Evolutionary conservation across 1,139 yeast species (phyloP).

Genomic region (Lodderomyces elongisporus): DNA sequence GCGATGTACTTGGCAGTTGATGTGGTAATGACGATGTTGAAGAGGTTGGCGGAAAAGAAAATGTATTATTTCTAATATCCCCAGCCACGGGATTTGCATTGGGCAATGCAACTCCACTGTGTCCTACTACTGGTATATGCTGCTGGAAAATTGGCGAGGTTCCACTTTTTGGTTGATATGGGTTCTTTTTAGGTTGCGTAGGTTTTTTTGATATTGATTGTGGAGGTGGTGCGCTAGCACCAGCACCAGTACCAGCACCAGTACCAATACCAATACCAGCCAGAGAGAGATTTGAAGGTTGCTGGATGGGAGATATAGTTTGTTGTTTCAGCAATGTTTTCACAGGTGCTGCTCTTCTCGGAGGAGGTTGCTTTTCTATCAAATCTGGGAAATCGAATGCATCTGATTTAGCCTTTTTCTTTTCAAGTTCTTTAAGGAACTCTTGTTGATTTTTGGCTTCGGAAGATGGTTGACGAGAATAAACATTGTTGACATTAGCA

Average conservation of each 20-base stretch:
- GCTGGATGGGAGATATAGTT: conserved; percentile 2
- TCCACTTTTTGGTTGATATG: conserved; percentile 15
- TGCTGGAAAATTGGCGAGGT: conserved; percentile 14
- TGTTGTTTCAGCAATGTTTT: conserved; percentile 6
- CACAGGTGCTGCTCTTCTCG: conserved; percentile 26
- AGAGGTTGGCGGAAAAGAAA: neutral
- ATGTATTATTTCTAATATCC: neutral
- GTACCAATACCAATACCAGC: too few relatives aligned
- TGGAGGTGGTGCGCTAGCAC: too few relatives aligned
- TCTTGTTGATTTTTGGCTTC: conserved; percentile 5
- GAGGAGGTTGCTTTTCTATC: conserved; percentile 25
- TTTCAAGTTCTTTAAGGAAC: conserved; percentile 27
- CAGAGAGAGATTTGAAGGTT: conserved; percentile 6
- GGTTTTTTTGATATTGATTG: conserved; percentile 13
- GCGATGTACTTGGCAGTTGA: conserved; percentile 3
- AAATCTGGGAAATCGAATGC: conserved; percentile 71
- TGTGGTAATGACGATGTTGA: conserved; percentile 1
- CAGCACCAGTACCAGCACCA: too few relatives aligned
- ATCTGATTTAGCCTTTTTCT: conserved; percentile 56
- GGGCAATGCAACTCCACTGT: conserved; percentile 10
- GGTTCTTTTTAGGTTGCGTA: conserved; percentile 14
- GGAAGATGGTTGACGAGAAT: neutral
- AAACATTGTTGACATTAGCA: conserved; percentile 1
- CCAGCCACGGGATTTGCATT: too few relatives aligned
- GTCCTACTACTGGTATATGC: conserved; percentile 10